Conservation (phyloP, 164 flowering plant genomes). For the Umbellularia californica region DNA sequence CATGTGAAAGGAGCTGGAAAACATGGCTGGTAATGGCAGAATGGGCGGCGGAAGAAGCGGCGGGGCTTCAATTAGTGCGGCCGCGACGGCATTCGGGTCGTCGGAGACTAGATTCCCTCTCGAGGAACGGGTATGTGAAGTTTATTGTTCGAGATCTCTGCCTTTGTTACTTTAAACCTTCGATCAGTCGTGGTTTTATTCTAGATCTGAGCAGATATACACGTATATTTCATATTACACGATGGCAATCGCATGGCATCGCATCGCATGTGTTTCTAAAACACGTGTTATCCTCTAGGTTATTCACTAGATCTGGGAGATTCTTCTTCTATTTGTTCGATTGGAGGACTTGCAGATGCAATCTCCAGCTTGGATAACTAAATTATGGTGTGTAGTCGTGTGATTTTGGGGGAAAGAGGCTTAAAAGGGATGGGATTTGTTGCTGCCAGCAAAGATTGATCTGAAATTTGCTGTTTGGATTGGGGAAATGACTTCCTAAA, state of each 20-base stretch:
- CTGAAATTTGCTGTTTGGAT: not conserved
- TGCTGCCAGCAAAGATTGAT: not conserved
- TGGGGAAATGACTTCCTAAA: not conserved
- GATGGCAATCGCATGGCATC: not conserved
- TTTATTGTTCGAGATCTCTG: not conserved
- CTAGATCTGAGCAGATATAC: not conserved
- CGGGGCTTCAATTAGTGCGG: slow-evolving; percentile 24
- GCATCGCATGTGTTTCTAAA: not conserved
- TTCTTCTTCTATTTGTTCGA: slow-evolving; percentile 3
- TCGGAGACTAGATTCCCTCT: slow-evolving; percentile 22
- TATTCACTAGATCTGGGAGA: not conserved
- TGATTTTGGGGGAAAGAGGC: not conserved
- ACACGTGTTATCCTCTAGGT: not conserved
- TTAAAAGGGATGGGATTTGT: not conserved
- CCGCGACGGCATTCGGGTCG: slow-evolving; percentile 23
- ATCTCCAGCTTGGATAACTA: not conserved
- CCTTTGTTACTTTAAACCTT: not conserved
- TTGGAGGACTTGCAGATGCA: not conserved
- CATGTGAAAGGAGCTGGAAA: slow-evolving; percentile 16
- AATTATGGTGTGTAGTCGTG: not conserved
- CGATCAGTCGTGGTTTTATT: not conserved
- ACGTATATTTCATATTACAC: too few species aligned
- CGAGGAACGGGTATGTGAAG: slow-evolving; percentile 18
- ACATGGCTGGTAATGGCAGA: slow-evolving; percentile 29
- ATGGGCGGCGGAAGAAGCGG: slow-evolving; percentile 14